Evolutionary conservation across 2,329 filamentous ascomycete genomes (phyloP), one percentile per base, ranked within the genome.

Genomic region (Claviceps sp.): DNA sequence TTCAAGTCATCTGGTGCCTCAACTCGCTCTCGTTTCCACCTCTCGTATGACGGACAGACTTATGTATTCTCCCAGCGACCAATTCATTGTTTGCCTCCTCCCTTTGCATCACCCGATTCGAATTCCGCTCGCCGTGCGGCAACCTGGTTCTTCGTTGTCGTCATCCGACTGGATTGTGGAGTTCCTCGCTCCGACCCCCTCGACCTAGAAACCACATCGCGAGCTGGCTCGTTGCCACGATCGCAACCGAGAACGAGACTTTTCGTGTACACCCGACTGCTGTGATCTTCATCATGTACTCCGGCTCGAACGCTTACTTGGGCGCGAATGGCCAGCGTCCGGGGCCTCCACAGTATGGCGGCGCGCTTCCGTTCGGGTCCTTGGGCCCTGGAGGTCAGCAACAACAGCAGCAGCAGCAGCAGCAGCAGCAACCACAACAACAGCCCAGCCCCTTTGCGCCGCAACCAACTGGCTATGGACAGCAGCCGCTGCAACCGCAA

Each of bases 271-370:
- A 44, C 37, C 24, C 46, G 34, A 41, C 42, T 39, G 42, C 26
- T 30, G 22, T 19, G 41, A 41, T 47, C 30, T 48, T 54, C 58
- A 56, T 63, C 70, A 96, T 96, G 91, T 97, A 88, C 73, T 93
- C 89, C 59, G 88, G 85, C 67, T 87, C 88, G 59, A 94, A 87
- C 74, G 84, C 87, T 58, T 96, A 84, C 69, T 72, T 95, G 63
- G 89, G 89, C 69, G 80, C 77, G 68, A 88, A 84, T 65, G 85
- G 77, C 73, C 80, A 85, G 66, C 85, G 83, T 55, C 86, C 85
- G 48, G 81, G 81, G 51, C 78, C 80, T 58, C 75, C 75, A 57
- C 81, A 68, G 54, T 66, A 65, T 61, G 64, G 61, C 37, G 48
- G 37, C 17, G 48, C 30, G 2, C 52, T 56, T 3, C 50, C 56